Conservation (phyloP, 1,139 yeast species). For the Debaryomycetaceae sp. region DNA sequence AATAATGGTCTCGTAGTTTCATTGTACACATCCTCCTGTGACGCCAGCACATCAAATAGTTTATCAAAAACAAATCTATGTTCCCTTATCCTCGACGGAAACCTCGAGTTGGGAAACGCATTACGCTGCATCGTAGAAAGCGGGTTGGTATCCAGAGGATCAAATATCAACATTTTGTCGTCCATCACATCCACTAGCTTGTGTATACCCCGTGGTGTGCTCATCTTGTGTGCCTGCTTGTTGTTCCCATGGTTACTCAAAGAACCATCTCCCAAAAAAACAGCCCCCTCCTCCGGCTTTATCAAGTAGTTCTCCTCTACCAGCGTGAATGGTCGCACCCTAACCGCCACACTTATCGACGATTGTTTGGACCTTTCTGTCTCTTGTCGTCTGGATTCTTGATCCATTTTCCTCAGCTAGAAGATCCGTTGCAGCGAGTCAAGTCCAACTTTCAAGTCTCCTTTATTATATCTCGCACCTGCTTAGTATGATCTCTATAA, state of each 20-base stretch:
- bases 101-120: conserved; percentile 43
- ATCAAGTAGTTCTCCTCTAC: conserved; percentile 50
- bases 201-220: conserved; percentile 53
- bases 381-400: background rate
- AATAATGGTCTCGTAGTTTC: conserved; percentile 69
- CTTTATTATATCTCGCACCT: too few relatives aligned
- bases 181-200: conserved; percentile 81
- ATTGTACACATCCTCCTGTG: conserved; percentile 66
- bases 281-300: conserved; percentile 27
- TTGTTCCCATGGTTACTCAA: conserved; percentile 17
- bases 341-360: conserved; percentile 71
- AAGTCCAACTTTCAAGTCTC: too few relatives aligned
- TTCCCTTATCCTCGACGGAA: conserved; percentile 58
- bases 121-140: conserved; percentile 56
- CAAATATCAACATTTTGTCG: conserved; percentile 84
- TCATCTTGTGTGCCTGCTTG: conserved; percentile 12
- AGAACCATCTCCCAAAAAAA: conserved; percentile 60
- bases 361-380: conserved; percentile 42
- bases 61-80: conserved; percentile 81
- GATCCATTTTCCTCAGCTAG: background rate
- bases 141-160: conserved; percentile 79
- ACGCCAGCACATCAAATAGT: conserved; percentile 61
- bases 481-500: too few relatives aligned
- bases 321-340: conserved; percentile 81
- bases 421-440: too few relatives aligned